Evolutionary conservation across 2,329 filamentous ascomycete species (phyloP).

Genomic region (Bisporella sp.): DNA sequence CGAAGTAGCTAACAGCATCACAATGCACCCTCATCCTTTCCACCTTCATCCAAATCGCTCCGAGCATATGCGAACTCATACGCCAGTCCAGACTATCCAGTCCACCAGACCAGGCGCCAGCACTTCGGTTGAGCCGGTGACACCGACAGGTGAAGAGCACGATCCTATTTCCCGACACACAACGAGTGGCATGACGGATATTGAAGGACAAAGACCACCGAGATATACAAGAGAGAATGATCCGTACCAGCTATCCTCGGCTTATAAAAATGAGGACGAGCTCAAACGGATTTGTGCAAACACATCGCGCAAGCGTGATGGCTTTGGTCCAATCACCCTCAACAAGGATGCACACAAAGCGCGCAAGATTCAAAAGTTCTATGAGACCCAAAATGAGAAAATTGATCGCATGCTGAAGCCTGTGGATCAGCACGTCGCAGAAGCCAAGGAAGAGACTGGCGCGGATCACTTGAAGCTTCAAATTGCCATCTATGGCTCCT

Average conservation of each 20-base stretch:
- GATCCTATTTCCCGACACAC: slow-evolving; percentile 23
- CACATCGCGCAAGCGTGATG: slow-evolving; percentile 66
- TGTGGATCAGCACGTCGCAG: slow-evolving; percentile 81
- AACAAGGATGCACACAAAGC: slow-evolving; percentile 32
- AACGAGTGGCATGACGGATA: slow-evolving; percentile 28
- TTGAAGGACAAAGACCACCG: slow-evolving; percentile 31
- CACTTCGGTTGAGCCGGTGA: slow-evolving; percentile 33
- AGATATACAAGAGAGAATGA: slow-evolving; percentile 51
- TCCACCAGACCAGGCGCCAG: slow-evolving; percentile 30
- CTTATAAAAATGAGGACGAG: slow-evolving; percentile 71
- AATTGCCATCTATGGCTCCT: slow-evolving; percentile 53
- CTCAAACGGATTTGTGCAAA: slow-evolving; percentile 75
- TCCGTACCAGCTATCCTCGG: slow-evolving; percentile 71
- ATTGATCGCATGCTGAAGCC: slow-evolving; percentile 89
- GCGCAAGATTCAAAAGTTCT: slow-evolving; percentile 64
- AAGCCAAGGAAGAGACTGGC: slow-evolving; percentile 67
- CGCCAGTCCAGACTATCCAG: slow-evolving; percentile 15
- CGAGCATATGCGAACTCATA: slow-evolving; percentile 17
- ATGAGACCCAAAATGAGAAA: slow-evolving; percentile 84
- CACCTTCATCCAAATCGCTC: slow-evolving; percentile 21
- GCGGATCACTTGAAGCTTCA: slow-evolving; percentile 60
- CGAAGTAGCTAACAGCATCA: slow-evolving; percentile 24
- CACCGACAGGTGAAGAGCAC: slow-evolving; percentile 18
- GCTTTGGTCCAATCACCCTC: slow-evolving; percentile 30
- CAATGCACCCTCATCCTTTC: slow-evolving; percentile 26